Conservation (phyloP, 2,329 filamentous ascomycete species). For the Pestalotiopsis sp. region DNA sequence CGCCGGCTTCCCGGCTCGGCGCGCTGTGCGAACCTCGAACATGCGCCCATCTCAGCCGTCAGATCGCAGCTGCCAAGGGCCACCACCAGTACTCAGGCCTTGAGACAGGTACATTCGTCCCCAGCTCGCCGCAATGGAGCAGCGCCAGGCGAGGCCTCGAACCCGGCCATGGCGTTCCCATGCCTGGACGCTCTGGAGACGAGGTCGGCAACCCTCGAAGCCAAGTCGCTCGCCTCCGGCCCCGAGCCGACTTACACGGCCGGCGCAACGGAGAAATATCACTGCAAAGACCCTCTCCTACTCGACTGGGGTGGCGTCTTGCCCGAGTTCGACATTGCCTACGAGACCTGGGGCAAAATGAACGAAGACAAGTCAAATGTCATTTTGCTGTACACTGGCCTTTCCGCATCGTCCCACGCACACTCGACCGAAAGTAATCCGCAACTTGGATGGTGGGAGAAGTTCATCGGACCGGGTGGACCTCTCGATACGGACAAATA, state of each 20-base stretch:
- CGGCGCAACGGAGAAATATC: conserved; percentile 79
- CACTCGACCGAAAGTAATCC: conserved; percentile 87
- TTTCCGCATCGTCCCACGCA: conserved; percentile 96
- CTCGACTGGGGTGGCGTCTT: conserved; percentile 96
- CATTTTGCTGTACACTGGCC: conserved; percentile 88
- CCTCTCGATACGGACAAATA: conserved; percentile 90
- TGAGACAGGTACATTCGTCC: conserved; percentile 27
- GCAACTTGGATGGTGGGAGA: conserved; percentile 97
- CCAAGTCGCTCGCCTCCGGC: conserved; percentile 69
- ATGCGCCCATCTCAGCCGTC: background rate
- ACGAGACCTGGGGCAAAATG: conserved; percentile 87
- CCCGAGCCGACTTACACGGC: conserved; percentile 95
- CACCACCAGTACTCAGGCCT: conserved; percentile 10
- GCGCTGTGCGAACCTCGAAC: conserved; percentile 11
- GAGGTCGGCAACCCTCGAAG: conserved; percentile 73
- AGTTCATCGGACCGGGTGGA: conserved; percentile 87
- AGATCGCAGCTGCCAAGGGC: background rate
- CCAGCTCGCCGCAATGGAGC: conserved; percentile 23
- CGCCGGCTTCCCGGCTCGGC: conserved; percentile 25
- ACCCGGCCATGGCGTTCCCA: conserved; percentile 86
- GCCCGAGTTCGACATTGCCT: conserved; percentile 85
- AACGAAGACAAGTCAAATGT: conserved; percentile 84
- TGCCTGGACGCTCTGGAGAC: conserved; percentile 85
- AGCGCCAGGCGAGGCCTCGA: conserved; percentile 56
- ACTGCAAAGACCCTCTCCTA: conserved; percentile 72